Conservation (phyloP, 2,329 filamentous ascomycete species). For the Ophiostoma australiae region DNA sequence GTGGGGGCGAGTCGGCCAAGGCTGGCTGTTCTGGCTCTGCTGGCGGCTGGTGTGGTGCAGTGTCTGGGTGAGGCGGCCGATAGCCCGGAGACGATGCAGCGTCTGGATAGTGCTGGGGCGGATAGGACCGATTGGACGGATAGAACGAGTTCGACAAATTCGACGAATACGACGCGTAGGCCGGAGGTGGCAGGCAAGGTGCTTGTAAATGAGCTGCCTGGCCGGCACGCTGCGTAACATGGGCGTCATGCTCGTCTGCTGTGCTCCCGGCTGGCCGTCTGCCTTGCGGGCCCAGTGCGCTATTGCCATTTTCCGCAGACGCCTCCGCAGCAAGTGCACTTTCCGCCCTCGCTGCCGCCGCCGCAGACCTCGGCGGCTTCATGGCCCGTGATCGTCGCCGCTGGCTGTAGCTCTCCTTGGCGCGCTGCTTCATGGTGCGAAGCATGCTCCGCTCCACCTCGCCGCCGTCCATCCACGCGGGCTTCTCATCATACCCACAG, state of each 20-base stretch:
- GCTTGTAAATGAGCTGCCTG: not conserved
- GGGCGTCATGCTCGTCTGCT: not conserved
- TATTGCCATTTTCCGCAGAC: too few relatives aligned
- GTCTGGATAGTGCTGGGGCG: not conserved
- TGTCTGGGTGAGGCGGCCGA: not conserved
- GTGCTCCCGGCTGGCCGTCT: not conserved
- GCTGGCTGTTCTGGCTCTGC: not conserved
- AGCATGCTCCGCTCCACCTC: conserved; percentile 18
- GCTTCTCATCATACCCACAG: conserved; percentile 21
- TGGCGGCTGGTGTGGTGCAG: not conserved
- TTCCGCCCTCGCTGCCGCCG: not conserved
- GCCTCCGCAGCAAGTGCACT: not conserved
- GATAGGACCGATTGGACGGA: not conserved
- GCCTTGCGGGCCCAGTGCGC: not conserved
- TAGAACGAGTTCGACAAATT: not conserved
- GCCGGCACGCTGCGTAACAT: not conserved
- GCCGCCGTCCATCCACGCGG: conserved; percentile 23
- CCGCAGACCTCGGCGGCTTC: too few relatives aligned
- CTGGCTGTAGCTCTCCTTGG: conserved; percentile 24
- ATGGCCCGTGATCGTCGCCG: conserved; percentile 18
- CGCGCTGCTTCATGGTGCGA: conserved; percentile 18
- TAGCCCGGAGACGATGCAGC: not conserved
- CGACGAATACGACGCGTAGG: not conserved
- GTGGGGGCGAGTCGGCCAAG: not conserved
- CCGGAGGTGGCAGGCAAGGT: not conserved